Evolutionary conservation across 179 eudicot species (phyloP).

Genomic region (Vitellaria paradoxa): DNA sequence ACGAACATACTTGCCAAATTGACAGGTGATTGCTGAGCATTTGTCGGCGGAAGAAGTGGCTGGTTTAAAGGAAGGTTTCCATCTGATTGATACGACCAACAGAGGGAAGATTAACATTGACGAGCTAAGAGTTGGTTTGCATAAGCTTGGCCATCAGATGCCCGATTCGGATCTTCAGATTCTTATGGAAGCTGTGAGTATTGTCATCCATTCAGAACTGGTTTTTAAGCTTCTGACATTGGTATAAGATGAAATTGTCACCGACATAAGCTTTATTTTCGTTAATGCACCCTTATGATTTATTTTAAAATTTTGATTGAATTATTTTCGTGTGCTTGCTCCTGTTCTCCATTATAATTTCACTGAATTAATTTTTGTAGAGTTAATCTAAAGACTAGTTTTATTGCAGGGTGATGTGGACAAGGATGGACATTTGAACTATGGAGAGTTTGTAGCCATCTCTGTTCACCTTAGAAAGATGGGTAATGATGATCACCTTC

Average conservation of each 20-base stretch:
- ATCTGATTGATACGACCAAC: constrained; percentile 68
- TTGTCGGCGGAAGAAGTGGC: constrained; percentile 84
- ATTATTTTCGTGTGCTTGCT: neutral
- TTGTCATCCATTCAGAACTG: neutral
- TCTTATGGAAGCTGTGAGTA: constrained; percentile 89
- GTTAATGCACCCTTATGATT: neutral
- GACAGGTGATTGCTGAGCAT: constrained; percentile 81
- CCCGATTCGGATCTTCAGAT: constrained; percentile 64
- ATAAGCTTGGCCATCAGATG: constrained; percentile 70
- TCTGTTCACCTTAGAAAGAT: constrained; percentile 69
- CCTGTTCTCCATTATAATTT: neutral
- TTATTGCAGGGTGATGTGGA: constrained; percentile 71
- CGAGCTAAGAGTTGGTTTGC: constrained; percentile 69
- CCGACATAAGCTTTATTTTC: neutral
- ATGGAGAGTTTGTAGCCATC: constrained; percentile 72
- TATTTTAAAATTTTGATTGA: neutral
- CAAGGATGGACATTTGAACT: constrained; percentile 71
- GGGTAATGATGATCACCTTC: constrained; percentile 75
- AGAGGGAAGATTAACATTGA: constrained; percentile 69
- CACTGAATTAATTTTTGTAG: neutral
- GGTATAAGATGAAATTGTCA: neutral
- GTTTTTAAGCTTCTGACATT: neutral
- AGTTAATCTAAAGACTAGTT: neutral
- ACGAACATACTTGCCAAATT: neutral
- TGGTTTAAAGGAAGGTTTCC: constrained; percentile 70